These are phyloP conservation scores for Euryodendron excelsum DNA, from an alignment of 148 eudicot species.

Conservation along the genomic window DNA sequence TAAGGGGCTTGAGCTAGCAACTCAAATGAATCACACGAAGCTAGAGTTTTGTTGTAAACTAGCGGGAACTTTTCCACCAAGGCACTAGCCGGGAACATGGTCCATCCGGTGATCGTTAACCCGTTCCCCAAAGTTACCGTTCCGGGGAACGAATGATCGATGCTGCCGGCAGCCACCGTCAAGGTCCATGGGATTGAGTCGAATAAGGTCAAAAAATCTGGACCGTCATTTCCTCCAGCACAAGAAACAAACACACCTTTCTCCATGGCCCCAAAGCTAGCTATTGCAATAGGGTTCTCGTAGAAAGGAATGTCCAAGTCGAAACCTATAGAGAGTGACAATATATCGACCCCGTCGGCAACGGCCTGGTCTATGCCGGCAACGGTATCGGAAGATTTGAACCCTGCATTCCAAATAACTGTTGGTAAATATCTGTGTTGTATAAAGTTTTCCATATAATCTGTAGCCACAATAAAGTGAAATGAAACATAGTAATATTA, in stretches of 20 bases:
- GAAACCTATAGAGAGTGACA: slow-evolving; percentile 31
- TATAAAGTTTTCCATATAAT: no score
- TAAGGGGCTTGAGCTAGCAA: background rate
- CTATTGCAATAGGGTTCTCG: slow-evolving; percentile 28
- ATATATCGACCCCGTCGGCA: slow-evolving; percentile 33
- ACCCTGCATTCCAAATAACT: slow-evolving; percentile 28
- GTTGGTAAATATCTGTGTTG: no score
- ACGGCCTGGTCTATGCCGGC: slow-evolving; percentile 34
- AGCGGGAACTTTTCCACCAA: slow-evolving; percentile 4
- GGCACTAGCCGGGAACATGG: slow-evolving; percentile 16
- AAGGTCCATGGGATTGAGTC: slow-evolving; percentile 33
- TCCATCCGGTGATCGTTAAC: slow-evolving; percentile 23
- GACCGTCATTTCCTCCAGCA: slow-evolving; percentile 39
- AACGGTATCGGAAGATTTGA: slow-evolving; percentile 24
- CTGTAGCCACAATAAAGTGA: no score
- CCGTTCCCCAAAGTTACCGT: slow-evolving; percentile 28
- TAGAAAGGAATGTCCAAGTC: background rate
- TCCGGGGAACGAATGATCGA: slow-evolving; percentile 32
- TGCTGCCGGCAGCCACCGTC: slow-evolving; percentile 33
- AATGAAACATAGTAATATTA: no score
- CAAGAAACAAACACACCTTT: slow-evolving; percentile 33
- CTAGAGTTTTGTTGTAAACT: slow-evolving; percentile 5
- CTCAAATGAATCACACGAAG: slow-evolving; percentile 4
- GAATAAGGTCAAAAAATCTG: background rate
- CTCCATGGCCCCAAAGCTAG: slow-evolving; percentile 36